Evolutionary conservation across 2,329 filamentous ascomycete genomes (phyloP), one percentile per base, ranked within the genome.

Genomic region (Madurella mycetomatis): DNA sequence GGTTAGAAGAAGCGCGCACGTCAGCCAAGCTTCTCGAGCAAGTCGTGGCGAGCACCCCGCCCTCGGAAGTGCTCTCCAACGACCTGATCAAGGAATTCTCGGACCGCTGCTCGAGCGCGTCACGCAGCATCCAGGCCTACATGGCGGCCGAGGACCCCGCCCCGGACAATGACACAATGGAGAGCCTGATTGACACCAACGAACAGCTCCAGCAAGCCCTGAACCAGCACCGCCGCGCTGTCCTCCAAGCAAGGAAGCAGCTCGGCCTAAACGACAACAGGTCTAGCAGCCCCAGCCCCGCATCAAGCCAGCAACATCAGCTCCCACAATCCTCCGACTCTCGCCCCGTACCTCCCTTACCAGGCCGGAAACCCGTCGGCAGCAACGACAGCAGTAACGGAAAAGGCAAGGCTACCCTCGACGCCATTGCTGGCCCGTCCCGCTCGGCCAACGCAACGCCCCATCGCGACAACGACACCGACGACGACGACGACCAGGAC

Each of bases 31-130:
- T 99, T 5, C 82, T 99, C n/a, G 82, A 90, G 49, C 92, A 99
- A 71, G 86, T 96, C 7, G 85, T 96, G 16, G 88, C 92, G 70
- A 92, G 88, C 54, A 96, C 92, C 0, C 84, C 90, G 0, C 78
- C 87, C 0, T 73, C 79, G 13, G 91, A 96, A 67, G 76, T 96
- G 19, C 78, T 91, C 17, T 72, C 78, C 51, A 92, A 95, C 66
- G 92, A 96, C n/a, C 79, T 99, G 49, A 85, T 96, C 68, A 88
- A 86, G 67, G 94, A 99, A 73, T 97, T 99, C 68, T 84, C 86
- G 46, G 87, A 94, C 63, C 86, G 94, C 19, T 97, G 92, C 67
- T 84, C 86, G 59, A 82, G 84, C 52, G 92, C 92, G 4, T 86
- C 88, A 49, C 81, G 86, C 51, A 90, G 87, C 66, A 84, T 97